Evolutionary conservation across 371 early-diverging fungal species (phyloP), one percentile per base, ranked within the genome.

Genomic region (Mucor mucedo): DNA sequence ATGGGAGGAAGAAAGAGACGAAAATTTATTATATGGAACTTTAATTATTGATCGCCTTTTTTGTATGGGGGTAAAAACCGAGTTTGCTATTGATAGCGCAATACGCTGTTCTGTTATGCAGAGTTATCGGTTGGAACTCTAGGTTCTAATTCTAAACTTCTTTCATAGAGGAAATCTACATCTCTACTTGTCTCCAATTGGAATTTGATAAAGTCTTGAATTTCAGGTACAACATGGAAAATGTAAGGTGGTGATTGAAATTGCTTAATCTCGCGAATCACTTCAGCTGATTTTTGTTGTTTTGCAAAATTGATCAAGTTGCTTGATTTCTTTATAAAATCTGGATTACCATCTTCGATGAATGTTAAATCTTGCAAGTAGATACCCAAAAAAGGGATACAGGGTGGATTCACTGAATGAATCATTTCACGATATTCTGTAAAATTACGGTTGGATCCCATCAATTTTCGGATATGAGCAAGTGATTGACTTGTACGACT

Each of bases 351-450:
- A 50, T 95, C 95, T 63, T 95, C 93, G 52, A 96, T 91, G 72
- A 97, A 96, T 32, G 95, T 94, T 69, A 98, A 71, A 71, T 98
- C 98, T 53, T 93, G 93, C 41, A 96, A 78, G 69, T 92, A 93
- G 27, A 90, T 85, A 39, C 93, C 96, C 52, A 97, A 81, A 70
- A 95, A 96, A 0, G 98, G 98, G 9, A 97, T 89, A 62, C 94
- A 93, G 0, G 98, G 97, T 48, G 96, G 96, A 60, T 91, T 91
- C 65, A 89, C 87, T 3, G 89, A 85, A 66, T 93, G 92, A 45
- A 97, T 81, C 66, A 91, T 86, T 40, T 91, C 89, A 63, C 97
- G 92, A 72, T 97, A 97, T 42, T 84, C 86, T 33, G 86, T 79
- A 74, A 92, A 96, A 72, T 95, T 97, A 60, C 87, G 87, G 63